These are phyloP conservation scores for Mangifera indica DNA, from an alignment of 345 rosid genomes.

Conservation along the genomic window DNA sequence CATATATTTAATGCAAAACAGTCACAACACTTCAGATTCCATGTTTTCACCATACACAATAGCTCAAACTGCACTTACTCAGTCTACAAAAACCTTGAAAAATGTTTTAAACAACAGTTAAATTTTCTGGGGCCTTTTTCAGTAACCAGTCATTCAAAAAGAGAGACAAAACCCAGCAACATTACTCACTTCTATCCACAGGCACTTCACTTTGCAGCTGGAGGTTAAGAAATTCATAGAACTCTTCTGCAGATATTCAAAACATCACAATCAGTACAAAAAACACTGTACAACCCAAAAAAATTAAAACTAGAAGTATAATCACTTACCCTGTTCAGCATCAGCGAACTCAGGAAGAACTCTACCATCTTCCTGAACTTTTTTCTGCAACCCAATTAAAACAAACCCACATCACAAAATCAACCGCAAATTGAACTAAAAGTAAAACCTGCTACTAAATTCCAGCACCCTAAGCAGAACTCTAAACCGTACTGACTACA, in stretches of 20 bases:
- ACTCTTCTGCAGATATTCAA: slow-evolving; percentile 56
- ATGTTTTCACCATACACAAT: not conserved
- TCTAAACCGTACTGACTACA: not conserved
- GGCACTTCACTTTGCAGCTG: slow-evolving; percentile 71
- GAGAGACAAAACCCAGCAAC: not conserved
- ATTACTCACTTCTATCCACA: slow-evolving; percentile 61
- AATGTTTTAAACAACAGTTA: not conserved
- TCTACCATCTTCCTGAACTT: slow-evolving; percentile 78
- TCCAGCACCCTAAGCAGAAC: not conserved
- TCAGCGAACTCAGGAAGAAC: slow-evolving; percentile 81
- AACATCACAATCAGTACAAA: slow-evolving; percentile 7
- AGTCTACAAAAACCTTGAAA: not conserved
- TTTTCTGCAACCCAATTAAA: slow-evolving; percentile 54
- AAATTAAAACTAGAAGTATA: not conserved
- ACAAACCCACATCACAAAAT: slow-evolving; percentile 15
- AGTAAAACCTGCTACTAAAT: not conserved
- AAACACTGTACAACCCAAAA: slow-evolving; percentile 2
- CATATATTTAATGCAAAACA: not conserved
- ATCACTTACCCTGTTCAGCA: slow-evolving; percentile 69
- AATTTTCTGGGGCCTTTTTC: not conserved
- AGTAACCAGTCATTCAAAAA: not conserved
- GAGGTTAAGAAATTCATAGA: slow-evolving; percentile 74
- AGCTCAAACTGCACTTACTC: not conserved
- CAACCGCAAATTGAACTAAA: slow-evolving; percentile 9
- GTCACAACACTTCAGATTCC: not conserved